Conservation (phyloP, 306 rosid genomes). For the Prunus kanzakura region DNA sequence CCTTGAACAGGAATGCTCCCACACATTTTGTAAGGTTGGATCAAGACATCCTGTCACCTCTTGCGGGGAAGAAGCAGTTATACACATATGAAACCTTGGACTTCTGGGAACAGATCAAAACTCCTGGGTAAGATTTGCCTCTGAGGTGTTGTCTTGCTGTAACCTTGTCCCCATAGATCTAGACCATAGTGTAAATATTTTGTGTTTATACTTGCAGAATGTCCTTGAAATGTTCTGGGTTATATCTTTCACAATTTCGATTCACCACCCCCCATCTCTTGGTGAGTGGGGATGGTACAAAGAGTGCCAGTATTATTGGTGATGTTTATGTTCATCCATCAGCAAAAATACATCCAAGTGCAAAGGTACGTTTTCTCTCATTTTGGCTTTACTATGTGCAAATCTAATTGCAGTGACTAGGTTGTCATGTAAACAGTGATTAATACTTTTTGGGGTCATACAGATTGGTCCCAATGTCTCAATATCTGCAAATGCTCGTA, state of each 20-base stretch:
- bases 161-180: slow-evolving; percentile 12
- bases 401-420: neutral
- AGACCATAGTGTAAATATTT: slow-evolving; percentile 7
- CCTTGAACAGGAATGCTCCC: slow-evolving; percentile 56
- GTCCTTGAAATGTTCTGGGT: slow-evolving; percentile 87
- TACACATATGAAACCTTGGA: slow-evolving; percentile 78
- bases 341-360: slow-evolving; percentile 91
- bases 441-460: slow-evolving; percentile 5
- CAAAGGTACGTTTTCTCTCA: slow-evolving; percentile 55
- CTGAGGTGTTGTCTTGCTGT: slow-evolving; percentile 1
- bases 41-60: slow-evolving; percentile 95
- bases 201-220: slow-evolving; percentile 54
- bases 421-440: neutral
- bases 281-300: slow-evolving; percentile 68
- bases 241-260: slow-evolving; percentile 84
- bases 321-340: slow-evolving; percentile 94
- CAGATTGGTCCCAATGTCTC: slow-evolving; percentile 97
- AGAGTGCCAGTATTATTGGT: slow-evolving; percentile 63
- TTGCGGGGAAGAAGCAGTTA: slow-evolving; percentile 92
- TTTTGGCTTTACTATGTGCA: neutral
- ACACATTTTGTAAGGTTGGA: slow-evolving; percentile 82
- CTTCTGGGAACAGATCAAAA: slow-evolving; percentile 98
- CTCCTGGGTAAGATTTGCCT: slow-evolving; percentile 67
- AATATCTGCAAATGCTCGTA: slow-evolving; percentile 95
- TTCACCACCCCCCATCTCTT: slow-evolving; percentile 64